phyloP scores from a whole-genome alignment of 345 rosid species.

The Eucalyptus sideroxylon region DNA sequence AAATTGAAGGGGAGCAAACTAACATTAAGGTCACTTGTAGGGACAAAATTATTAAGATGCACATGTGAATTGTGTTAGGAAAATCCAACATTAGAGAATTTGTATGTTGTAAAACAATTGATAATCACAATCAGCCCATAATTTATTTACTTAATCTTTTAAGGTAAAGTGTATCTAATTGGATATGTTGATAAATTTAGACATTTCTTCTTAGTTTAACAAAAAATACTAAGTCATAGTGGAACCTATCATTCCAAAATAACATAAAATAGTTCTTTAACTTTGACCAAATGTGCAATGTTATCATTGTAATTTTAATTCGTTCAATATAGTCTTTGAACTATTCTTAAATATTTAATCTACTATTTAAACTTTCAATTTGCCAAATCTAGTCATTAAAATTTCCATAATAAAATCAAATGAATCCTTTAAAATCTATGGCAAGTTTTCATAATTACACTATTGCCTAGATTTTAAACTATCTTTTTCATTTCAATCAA shows the following conservation, averaged over 20 bases:
- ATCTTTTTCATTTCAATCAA: too few species aligned
- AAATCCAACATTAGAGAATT: not conserved
- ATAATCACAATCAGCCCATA: not conserved
- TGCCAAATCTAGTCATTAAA: not conserved
- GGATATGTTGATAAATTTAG: not conserved
- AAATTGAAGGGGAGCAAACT: not conserved
- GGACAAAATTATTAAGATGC: accelerated
- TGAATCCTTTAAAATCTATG: too few species aligned
- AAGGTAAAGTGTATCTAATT: not conserved
- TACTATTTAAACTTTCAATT: too few species aligned
- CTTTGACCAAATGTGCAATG: accelerated
- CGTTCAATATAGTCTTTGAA: accelerated
- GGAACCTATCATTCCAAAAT: not conserved
- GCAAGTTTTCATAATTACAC: too few species aligned
- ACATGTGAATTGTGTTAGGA: accelerated
- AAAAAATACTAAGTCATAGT: not conserved
- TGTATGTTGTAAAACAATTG: not conserved
- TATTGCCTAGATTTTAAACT: too few species aligned
- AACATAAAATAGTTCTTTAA: accelerated
- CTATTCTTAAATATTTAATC: not conserved
- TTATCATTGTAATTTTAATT: not conserved
- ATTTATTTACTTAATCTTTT: not conserved
- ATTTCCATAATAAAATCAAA: not conserved
- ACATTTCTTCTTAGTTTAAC: not conserved
- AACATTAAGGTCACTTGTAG: not conserved